A percentile compares a stretch with the other conserved stretches of the same genome.
These are phyloP conservation scores for Aaosphaeria arxii DNA, from an alignment of 2,329 filamentous ascomycete species.

Conservation along the genomic window DNA sequence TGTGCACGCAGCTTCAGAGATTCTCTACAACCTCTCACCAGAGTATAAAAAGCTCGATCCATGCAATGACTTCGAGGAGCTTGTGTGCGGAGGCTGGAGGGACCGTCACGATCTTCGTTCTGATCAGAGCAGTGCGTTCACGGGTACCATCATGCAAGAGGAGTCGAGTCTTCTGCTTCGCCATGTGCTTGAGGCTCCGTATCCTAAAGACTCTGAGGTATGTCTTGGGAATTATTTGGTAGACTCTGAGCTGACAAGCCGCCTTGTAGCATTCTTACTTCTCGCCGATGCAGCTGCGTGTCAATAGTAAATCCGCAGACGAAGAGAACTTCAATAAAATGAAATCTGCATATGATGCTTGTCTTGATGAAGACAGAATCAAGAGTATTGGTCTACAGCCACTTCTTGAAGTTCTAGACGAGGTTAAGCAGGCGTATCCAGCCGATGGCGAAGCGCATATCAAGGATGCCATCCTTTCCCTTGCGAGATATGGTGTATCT, in stretches of 20 bases:
- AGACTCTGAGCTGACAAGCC: neutral
- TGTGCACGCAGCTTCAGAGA: slow-evolving; percentile 60
- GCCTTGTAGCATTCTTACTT: slow-evolving; percentile 48
- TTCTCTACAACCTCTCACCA: slow-evolving; percentile 61
- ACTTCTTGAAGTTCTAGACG: slow-evolving; percentile 54
- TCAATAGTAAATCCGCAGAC: slow-evolving; percentile 46
- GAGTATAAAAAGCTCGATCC: slow-evolving; percentile 63
- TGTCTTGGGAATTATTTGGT: neutral
- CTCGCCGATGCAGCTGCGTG: slow-evolving; percentile 37
- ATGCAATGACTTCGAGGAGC: slow-evolving; percentile 66
- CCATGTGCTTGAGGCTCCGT: slow-evolving; percentile 61
- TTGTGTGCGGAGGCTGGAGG: slow-evolving; percentile 66
- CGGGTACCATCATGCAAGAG: slow-evolving; percentile 61
- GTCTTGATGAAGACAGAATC: slow-evolving; percentile 60
- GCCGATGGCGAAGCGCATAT: slow-evolving; percentile 21
- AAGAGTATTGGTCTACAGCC: slow-evolving; percentile 55
- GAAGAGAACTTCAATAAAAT: slow-evolving; percentile 65
- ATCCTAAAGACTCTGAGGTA: slow-evolving; percentile 34
- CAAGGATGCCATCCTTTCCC: slow-evolving; percentile 47
- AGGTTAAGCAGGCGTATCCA: slow-evolving; percentile 38
- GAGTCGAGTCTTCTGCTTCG: slow-evolving; percentile 57
- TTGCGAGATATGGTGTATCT: slow-evolving; percentile 47
- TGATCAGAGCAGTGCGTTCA: slow-evolving; percentile 61
- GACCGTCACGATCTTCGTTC: slow-evolving; percentile 62
- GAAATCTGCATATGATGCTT: slow-evolving; percentile 62